These are phyloP conservation scores for Gynostemma pentaphyllum DNA, from an alignment of 306 rosid genomes.

Conservation along the genomic window DNA sequence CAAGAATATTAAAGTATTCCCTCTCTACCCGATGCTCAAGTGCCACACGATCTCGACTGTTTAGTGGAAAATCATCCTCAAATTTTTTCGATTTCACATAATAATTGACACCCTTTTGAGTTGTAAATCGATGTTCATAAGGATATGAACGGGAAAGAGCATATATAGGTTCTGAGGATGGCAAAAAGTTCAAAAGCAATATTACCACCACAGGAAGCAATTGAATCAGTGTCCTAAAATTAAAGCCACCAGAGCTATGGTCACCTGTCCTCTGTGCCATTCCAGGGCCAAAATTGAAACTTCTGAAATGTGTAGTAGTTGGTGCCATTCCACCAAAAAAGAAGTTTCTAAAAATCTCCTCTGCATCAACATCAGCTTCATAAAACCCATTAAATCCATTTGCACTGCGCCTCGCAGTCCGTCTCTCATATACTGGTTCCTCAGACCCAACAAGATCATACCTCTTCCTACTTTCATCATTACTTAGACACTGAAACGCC, in stretches of 20 bases:
- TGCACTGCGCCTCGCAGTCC: slow-evolving; percentile 24
- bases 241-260: slow-evolving; percentile 55
- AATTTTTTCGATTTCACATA: slow-evolving; percentile 66
- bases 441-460: slow-evolving; percentile 71
- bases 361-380: slow-evolving; percentile 74
- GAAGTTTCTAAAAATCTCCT: slow-evolving; percentile 83
- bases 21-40: slow-evolving; percentile 59
- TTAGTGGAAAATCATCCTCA: slow-evolving; percentile 49
- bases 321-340: slow-evolving; percentile 91
- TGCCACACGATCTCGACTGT: slow-evolving; percentile 25
- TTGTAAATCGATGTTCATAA: slow-evolving; percentile 44
- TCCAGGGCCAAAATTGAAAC: slow-evolving; percentile 69
- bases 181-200: slow-evolving; percentile 55
- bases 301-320: slow-evolving; percentile 48
- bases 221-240: slow-evolving; percentile 48
- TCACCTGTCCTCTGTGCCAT: slow-evolving; percentile 49
- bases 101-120: slow-evolving; percentile 65
- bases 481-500: slow-evolving; percentile 87
- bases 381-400: slow-evolving; percentile 57
- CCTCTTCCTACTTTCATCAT: slow-evolving; percentile 50
- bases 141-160: slow-evolving; percentile 51
- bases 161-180: slow-evolving; percentile 70
- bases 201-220: slow-evolving; percentile 63
- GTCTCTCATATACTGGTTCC: slow-evolving; percentile 54
- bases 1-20: slow-evolving; percentile 58